phyloP scores from a whole-genome alignment of 257 asterid genomes.

The Fraxinus anomala region DNA sequence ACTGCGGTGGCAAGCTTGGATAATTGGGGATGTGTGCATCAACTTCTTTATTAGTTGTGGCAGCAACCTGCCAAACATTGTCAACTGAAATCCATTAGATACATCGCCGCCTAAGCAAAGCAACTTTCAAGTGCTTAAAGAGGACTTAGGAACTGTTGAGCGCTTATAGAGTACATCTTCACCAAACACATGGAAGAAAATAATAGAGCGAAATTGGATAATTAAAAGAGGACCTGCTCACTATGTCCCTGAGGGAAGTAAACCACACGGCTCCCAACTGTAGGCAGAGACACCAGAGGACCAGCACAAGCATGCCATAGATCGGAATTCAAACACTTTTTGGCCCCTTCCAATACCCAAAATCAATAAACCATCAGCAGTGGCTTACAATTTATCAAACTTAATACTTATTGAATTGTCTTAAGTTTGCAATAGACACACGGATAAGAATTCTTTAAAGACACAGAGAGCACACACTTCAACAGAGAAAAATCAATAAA shows the following conservation, averaged over 20 bases:
- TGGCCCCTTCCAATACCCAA: constrained; percentile 66
- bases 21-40: constrained; percentile 94
- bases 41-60: constrained; percentile 93
- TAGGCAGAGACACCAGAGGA: constrained; percentile 89
- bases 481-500: constrained; percentile 27
- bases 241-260: constrained; percentile 99
- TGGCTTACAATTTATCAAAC: background rate
- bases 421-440: constrained; percentile 8
- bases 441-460: constrained; percentile 22
- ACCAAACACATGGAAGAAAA: constrained; percentile 9
- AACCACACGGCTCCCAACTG: constrained; percentile 84
- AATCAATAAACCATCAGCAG: constrained; percentile 32
- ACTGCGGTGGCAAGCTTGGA: constrained; percentile 84
- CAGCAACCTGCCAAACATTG: constrained; percentile 68
- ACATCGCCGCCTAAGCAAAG: constrained; percentile 3
- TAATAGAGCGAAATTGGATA: constrained; percentile 4
- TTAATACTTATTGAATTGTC: background rate
- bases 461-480: constrained; percentile 29
- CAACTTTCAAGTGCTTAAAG: background rate
- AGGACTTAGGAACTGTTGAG: background rate
- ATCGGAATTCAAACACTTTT: constrained; percentile 91
- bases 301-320: constrained; percentile 99
- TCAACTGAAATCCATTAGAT: constrained; percentile 36
- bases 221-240: constrained; percentile 70
- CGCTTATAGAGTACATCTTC: constrained; percentile 4